A percentile compares a stretch with the other conserved stretches of the same genome.
Evolutionary conservation across 1,139 yeast species (phyloP).

Genomic region (Debaryomycetaceae sp.): DNA sequence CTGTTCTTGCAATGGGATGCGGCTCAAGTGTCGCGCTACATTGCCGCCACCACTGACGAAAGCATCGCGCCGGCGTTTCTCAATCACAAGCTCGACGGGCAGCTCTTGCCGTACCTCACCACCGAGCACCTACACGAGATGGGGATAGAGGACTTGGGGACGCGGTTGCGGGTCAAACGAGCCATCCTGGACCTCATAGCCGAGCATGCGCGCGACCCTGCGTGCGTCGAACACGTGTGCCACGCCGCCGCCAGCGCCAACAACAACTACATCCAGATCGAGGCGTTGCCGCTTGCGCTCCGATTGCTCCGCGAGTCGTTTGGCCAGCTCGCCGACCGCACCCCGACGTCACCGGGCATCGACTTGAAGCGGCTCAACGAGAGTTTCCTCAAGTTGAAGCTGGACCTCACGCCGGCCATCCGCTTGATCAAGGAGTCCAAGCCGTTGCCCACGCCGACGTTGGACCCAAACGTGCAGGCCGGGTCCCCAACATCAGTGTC

Average conservation of each 20-base stretch:
- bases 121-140: slow-evolving; percentile 60
- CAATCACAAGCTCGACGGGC: slow-evolving; percentile 60
- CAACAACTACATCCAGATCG: slow-evolving; percentile 8
- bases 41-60: slow-evolving; percentile 23
- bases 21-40: slow-evolving; percentile 40
- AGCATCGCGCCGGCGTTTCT: slow-evolving; percentile 33
- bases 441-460: slow-evolving; percentile 55
- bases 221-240: slow-evolving; percentile 20
- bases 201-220: slow-evolving; percentile 27
- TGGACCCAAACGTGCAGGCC: slow-evolving; percentile 30
- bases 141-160: slow-evolving; percentile 40
- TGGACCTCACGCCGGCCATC: slow-evolving; percentile 51
- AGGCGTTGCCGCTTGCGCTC: slow-evolving; percentile 7
- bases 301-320: slow-evolving; percentile 9
- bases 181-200: slow-evolving; percentile 43
- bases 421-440: slow-evolving; percentile 50
- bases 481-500: slow-evolving; percentile 35
- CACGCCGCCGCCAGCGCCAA: slow-evolving; percentile 7
- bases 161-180: slow-evolving; percentile 46
- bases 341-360: slow-evolving; percentile 22
- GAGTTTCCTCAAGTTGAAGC: slow-evolving; percentile 45
- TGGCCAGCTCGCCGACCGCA: slow-evolving; percentile 13
- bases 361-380: slow-evolving; percentile 42
- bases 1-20: slow-evolving; percentile 46
- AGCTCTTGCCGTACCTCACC: slow-evolving; percentile 53